Evolutionary conservation across 1,284 basidiomycete genomes (phyloP), one percentile per base, ranked within the genome.

Genomic region (Ustilago nuda): DNA sequence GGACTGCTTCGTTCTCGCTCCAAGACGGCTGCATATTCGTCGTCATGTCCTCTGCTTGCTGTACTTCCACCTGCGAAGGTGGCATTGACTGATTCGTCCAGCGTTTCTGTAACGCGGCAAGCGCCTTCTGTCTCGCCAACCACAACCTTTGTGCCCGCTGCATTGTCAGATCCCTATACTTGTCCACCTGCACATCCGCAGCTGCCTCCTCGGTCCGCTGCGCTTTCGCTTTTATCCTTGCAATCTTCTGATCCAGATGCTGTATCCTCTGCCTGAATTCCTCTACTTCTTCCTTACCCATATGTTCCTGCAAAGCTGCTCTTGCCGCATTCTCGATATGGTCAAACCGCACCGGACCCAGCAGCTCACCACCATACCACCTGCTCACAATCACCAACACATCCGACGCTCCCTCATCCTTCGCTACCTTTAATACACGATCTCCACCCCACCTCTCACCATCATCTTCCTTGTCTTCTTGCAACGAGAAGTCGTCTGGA

Each of bases 291-390:
- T 93, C 92, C 53, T 89, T 87, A 43, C 88, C 87, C 70, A 90
- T 90, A 87, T 92, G 92, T 35, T 87, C 86, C 30, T 88, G 88
- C 80, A 93, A 91, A 8, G 92, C 93, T 81, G 93, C 91, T 15
- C 88, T 86, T 2, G 92, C 88, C 79, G 92, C 93, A 4, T 88
- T 90, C 82, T 92, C 91, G 69, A 94, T 92, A 78, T 94, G 93
- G 1, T 89, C 86, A 84, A 94, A 94, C n/a, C 93, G 88, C 11
- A 88, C 89, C 11, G 90, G 90, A 2, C 91, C 91, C 4, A 91
- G 84, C 87, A 94, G 87, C 32, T 89, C 90, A 9, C 93, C 93
- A 0, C 93, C 93, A 78, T 91, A 94, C 92, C 92, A 85, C 13
- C 82, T 61, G 56, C 82, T 84, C 32, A 85, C 84, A 1, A 85